Base-by-base conservation (phyloP, 495 filamentous ascomycete genomes). In the Daldinia bambusicola region DNA sequence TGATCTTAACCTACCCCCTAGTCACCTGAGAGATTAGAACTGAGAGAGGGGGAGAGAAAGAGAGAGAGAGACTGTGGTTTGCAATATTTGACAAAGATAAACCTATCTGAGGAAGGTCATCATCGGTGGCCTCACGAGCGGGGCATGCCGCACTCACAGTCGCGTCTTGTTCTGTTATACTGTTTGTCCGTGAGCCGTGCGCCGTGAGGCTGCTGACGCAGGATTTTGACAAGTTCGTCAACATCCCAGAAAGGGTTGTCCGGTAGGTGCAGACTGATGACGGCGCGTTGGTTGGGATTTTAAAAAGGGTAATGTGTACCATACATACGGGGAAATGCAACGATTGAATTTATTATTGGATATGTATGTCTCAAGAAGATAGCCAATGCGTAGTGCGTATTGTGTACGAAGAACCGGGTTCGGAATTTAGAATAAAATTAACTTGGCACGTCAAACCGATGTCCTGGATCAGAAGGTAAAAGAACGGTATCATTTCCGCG, bases 141-240 rank as follows among this genome's bases (percentile, higher is more conserved):
- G 51, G 8, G 58, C 2, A 38, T 8, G 3, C 58, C 51, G 40
- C 26, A 26, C 30, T 10, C 43, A 38, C 52, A 62, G 41, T 48
- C 48, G 20, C 20, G 32, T 8, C 22, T 2, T 32, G 9, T 53
- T 32, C 50, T 9, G n/a, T 38, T 55, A 67, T 67, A 18, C 50
- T 32, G 14, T 53, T 32, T 32, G 34, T 36, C 34, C 34, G 34
- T 36, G 7, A 26, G 4, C 13, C 16, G 14, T n/a, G 31, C 52
- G 36, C 40, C 32, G 5, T 40, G 45, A 62, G 59, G 55, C 56
- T 53, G 70, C 70, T 72, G 70, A 72, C 64, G 70, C 22, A 64
- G 59, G 69, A 71, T 71, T 38, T 38, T 7, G 36, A 31, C 20
- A 37, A 41, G 30, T 53, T 53, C 50, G 50, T 53, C 50, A 53